Percentiles rank a stretch among this genome's conserved stretches.
These are phyloP conservation scores for Penicillium sp. DNA, from an alignment of 2,329 filamentous ascomycete genomes.

Conservation along the genomic window DNA sequence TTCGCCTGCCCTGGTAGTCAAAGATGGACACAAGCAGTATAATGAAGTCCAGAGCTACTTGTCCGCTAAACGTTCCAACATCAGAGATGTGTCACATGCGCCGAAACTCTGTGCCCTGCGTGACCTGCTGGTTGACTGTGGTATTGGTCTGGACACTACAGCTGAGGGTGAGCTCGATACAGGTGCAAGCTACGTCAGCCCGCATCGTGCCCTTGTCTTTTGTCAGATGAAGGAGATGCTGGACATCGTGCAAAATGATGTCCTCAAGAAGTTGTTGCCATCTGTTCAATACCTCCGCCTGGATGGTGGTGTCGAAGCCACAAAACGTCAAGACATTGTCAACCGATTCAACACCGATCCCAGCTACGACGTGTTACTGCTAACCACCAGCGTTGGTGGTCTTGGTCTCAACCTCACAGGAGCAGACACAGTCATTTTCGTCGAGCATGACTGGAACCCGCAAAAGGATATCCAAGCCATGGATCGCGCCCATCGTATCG, in stretches of 20 bases:
- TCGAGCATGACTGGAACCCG: constrained; percentile 99
- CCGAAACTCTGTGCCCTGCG: constrained; percentile 89
- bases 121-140: constrained; percentile 96
- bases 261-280: constrained; percentile 86
- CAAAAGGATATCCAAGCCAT: constrained; percentile 98
- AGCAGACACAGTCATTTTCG: constrained; percentile 97
- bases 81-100: constrained; percentile 84
- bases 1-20: constrained; percentile 93
- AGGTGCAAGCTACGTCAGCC: constrained; percentile 80
- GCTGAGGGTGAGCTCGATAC: constrained; percentile 57
- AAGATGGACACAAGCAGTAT: constrained; percentile 87
- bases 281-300: constrained; percentile 91
- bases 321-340: constrained; percentile 93
- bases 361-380: constrained; percentile 87
- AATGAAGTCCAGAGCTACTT: constrained; percentile 82
- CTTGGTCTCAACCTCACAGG: constrained; percentile 93
- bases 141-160: constrained; percentile 75
- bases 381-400: constrained; percentile 94
- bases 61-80: constrained; percentile 72
- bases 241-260: constrained; percentile 95
- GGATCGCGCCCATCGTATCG: constrained; percentile 97
- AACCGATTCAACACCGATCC: constrained; percentile 99
- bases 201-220: constrained; percentile 93
- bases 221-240: constrained; percentile 99
- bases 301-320: constrained; percentile 89